Evolutionary conservation across 805 yeast species (phyloP), one percentile per base, ranked within the genome.

Genomic region (Spathaspora sp.): DNA sequence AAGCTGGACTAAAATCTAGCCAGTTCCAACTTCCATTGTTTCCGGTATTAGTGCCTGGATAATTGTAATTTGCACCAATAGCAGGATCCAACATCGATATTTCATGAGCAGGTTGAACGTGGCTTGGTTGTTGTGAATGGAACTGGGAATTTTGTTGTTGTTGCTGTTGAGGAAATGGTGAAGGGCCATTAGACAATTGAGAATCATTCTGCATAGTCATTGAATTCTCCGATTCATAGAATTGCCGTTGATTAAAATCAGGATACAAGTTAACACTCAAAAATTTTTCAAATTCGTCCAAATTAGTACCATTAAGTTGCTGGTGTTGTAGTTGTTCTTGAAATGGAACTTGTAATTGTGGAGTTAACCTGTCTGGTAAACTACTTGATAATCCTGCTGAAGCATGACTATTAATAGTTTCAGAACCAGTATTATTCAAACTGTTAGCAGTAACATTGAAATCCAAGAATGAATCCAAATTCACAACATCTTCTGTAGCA

Each of bases 261-360:
- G 44, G 74, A 52, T 72, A 73, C 40, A 72, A 57, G 53, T 70
- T 72, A 65, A 71, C 66, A 53, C 72, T 71, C 39, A 73, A 64
- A 39, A 73, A 57, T 49, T 68, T 67, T 54, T 73, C 78, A 28
- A 73, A 69, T 48, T 73, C 76, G 53, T 73, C 78, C n/a, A 48
- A 46, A 55, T 58, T 56, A 35, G 52, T n/a, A 29, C 29, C 19
- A 16, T 14, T 16, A 23, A 14, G 40, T n/a, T 35, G 40, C 8
- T 35, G 40, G 7, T 35, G 40, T 35, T 7, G 40, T n/a, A 11
- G 9, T 35, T 35, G 40, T 16, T n/a, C 16, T 14, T 7, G 40
- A 7, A n/a, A n/a, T 35, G 11, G 17, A 3, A 7, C 18, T n/a
- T 19, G 18, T 28, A 20, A 32, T 45, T 39, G 26, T n/a, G n/a